phyloP scores from a whole-genome alignment of 768 basidiomycete species.

The Suillus hirtellus region DNA sequence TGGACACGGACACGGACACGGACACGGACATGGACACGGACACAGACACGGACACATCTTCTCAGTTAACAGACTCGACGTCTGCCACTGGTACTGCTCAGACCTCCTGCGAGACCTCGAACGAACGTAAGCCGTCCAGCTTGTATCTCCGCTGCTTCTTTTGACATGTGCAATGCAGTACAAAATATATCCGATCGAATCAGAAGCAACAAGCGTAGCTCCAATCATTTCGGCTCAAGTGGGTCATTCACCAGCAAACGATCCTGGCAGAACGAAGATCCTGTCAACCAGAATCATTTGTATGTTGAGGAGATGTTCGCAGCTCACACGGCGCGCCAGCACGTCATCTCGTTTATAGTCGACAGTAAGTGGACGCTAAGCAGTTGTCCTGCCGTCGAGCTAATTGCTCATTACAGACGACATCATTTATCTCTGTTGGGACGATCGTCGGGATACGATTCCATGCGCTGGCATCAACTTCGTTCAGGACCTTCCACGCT shows the following conservation, averaged over 20 bases:
- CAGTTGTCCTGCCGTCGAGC: not conserved
- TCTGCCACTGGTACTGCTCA: not conserved
- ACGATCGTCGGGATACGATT: conserved; percentile 2
- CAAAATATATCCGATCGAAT: not conserved
- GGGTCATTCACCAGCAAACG: not conserved
- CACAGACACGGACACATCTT: too few relatives aligned
- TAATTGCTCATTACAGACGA: not conserved
- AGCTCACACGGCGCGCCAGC: not conserved
- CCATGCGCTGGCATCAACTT: conserved; percentile 16
- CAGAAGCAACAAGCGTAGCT: not conserved
- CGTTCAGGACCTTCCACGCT: conserved; percentile 16
- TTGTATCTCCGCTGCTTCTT: not conserved
- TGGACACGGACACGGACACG: too few relatives aligned
- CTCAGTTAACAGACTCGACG: not conserved
- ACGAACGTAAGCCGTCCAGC: not conserved
- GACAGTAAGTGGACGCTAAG: not conserved
- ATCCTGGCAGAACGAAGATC: not conserved
- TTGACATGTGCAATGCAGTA: not conserved
- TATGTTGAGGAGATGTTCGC: conserved; percentile 9
- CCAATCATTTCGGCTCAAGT: not conserved
- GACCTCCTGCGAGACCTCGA: not conserved
- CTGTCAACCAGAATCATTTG: not conserved
- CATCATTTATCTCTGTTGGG: conserved; percentile 7
- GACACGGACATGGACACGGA: too few relatives aligned
- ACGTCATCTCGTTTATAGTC: not conserved